phyloP scores from a whole-genome alignment of 2,329 filamentous ascomycete species.

The Metarhizium rileyi region DNA sequence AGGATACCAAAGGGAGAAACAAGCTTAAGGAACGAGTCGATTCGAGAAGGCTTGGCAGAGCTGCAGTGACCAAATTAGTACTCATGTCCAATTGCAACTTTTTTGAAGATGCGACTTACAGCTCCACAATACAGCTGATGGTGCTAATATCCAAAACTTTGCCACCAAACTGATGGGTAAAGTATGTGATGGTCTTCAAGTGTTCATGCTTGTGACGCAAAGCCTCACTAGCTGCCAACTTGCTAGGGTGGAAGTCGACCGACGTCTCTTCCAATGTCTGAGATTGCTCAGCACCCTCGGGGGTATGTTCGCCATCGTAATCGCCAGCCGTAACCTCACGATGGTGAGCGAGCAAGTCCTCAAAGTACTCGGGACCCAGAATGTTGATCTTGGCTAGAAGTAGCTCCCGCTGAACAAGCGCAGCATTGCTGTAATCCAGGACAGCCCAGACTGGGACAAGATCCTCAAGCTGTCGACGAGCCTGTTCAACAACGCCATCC shows the following conservation, averaged over 20 bases:
- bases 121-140: slow-evolving; percentile 95
- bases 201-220: slow-evolving; percentile 96
- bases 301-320: slow-evolving; percentile 33
- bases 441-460: slow-evolving; percentile 98
- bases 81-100: neutral
- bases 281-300: slow-evolving; percentile 25
- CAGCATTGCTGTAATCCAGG: slow-evolving; percentile 85
- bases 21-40: slow-evolving; percentile 96
- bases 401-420: slow-evolving; percentile 90
- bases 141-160: slow-evolving; percentile 98
- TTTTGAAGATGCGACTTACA: slow-evolving; percentile 59
- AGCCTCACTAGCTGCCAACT: slow-evolving; percentile 76
- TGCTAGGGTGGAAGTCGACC: slow-evolving; percentile 81
- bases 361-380: slow-evolving; percentile 93
- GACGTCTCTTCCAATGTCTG: slow-evolving; percentile 36
- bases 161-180: slow-evolving; percentile 94
- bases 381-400: slow-evolving; percentile 95
- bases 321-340: slow-evolving; percentile 63
- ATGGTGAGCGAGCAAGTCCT: slow-evolving; percentile 92
- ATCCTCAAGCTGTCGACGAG: slow-evolving; percentile 88
- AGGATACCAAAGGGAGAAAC: slow-evolving; percentile 91
- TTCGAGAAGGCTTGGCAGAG: slow-evolving; percentile 84
- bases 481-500: slow-evolving; percentile 96
- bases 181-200: slow-evolving; percentile 88
- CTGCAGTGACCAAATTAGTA: slow-evolving; percentile 28